Percentiles rank a stretch among this genome's conserved stretches.
These are phyloP conservation scores for Flueggea neowawraea DNA, from an alignment of 441 rosid species.

Conservation along the genomic window DNA sequence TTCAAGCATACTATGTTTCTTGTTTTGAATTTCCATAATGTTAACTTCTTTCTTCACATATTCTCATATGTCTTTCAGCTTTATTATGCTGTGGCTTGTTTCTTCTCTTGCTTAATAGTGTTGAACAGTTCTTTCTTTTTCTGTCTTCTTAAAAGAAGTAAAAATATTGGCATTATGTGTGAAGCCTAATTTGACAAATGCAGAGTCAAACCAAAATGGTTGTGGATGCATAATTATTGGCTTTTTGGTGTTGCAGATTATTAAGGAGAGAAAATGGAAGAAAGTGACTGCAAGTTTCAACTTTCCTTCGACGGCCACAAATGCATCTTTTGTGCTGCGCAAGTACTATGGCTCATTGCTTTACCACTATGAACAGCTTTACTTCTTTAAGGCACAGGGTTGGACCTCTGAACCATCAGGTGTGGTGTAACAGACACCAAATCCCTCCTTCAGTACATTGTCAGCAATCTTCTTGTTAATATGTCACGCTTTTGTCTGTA, in stretches of 20 bases:
- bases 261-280: conserved; percentile 89
- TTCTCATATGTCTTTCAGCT: no score
- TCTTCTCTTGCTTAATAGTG: no score
- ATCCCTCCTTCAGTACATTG: conserved; percentile 5
- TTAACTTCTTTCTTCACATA: no score
- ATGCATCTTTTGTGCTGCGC: conserved; percentile 91
- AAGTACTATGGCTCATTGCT: conserved; percentile 88
- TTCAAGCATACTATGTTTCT: no score
- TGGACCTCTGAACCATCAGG: conserved; percentile 52
- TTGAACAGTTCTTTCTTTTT: no score
- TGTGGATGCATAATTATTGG: not conserved
- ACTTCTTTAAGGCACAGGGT: conserved; percentile 57
- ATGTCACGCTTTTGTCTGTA: conserved; percentile 17
- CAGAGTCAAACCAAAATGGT: no score
- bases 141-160: no score
- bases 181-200: no score
- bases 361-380: conserved; percentile 70
- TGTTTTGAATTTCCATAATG: no score
- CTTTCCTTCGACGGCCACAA: conserved; percentile 97
- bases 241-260: conserved; percentile 47
- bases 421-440: conserved; percentile 13
- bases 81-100: no score
- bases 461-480: conserved; percentile 1
- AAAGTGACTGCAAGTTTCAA: conserved; percentile 91
- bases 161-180: no score